Base-by-base conservation (phyloP, 1,284 basidiomycete species). In the Apiotrichum porosum region DNA sequence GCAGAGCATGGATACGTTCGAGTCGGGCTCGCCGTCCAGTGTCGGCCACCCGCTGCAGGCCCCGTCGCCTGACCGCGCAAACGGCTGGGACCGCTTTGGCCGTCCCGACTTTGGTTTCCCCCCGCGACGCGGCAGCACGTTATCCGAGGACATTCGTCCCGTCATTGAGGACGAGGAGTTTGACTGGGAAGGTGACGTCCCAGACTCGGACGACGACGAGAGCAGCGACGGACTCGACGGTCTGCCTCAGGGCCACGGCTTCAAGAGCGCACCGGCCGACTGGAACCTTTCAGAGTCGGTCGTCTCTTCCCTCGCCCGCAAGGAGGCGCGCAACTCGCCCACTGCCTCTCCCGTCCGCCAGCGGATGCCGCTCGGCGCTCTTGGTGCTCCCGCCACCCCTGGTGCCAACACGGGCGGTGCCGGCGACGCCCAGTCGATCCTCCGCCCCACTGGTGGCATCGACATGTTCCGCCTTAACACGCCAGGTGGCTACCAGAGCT, bases 111-210 rank as follows among this genome's bases (percentile, higher is more conserved):
- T 26, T 19, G 58, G 41, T 47, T 48, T 36, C 35, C 49, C 46
- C 32, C 28, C 28, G n/a, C 52, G 62, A 5, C 47, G 59, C 6
- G 62, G 59, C n/a, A 65, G 62, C 6, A 61, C 53, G 10, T 45
- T 65, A 17, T 58, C 56, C 31, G 62, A 60, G 41, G 57, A 61
- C 21, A 57, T 55, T 26, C 51, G 49, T 6, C 48, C 51, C 1
- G 48, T 54, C 17, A 54, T 55, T 28, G 56, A 59, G 18, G 54
- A 58, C 24, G 61, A 65, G 15, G 67, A 69, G 44, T 59, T 71
- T 4, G 69, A 71, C 51, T 70, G 66, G 66, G 59, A 61, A 24
- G 69, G 56, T 32, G 49, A 49, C 14, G 33, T 61, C 34, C 49
- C 46, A 14, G 56, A 53, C 31, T 56, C 56, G 19, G 59, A 54